phyloP scores from a whole-genome alignment of 2,329 filamentous ascomycete species.

The Fusarium staphyleae region DNA sequence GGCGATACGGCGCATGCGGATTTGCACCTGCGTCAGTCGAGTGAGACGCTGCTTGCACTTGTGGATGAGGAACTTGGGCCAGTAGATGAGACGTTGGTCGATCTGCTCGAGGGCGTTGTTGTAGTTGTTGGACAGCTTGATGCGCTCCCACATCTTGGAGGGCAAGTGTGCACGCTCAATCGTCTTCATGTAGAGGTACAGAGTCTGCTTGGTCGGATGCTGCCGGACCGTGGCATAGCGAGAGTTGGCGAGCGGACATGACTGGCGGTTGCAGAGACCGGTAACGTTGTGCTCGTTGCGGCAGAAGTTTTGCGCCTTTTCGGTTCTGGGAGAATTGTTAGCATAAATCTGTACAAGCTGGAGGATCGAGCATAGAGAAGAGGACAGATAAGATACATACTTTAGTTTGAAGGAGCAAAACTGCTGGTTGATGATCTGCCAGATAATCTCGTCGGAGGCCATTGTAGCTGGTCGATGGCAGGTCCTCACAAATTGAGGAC shows the following conservation, averaged over 20 bases:
- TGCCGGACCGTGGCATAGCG: slow-evolving; percentile 91
- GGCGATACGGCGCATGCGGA: slow-evolving; percentile 78
- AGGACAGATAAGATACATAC: slow-evolving; percentile 52
- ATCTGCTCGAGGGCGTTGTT: slow-evolving; percentile 86
- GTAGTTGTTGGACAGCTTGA: slow-evolving; percentile 91
- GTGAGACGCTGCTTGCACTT: slow-evolving; percentile 98
- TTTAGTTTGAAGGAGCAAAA: slow-evolving; percentile 97
- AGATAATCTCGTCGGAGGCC: slow-evolving; percentile 96
- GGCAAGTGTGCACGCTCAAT: slow-evolving; percentile 88
- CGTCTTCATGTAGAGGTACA: slow-evolving; percentile 98
- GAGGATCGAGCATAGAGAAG: neutral
- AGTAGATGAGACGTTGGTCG: slow-evolving; percentile 87
- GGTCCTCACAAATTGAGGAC: neutral
- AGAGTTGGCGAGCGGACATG: slow-evolving; percentile 88
- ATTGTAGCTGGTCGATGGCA: slow-evolving; percentile 52
- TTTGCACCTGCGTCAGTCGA: slow-evolving; percentile 88
- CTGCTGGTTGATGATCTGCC: slow-evolving; percentile 95
- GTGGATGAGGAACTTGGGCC: slow-evolving; percentile 90
- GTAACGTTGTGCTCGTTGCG: slow-evolving; percentile 92
- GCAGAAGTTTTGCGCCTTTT: slow-evolving; percentile 91
- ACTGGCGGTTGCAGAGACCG: slow-evolving; percentile 84
- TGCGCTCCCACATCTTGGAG: slow-evolving; percentile 91
- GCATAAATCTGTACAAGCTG: slow-evolving; percentile 2
- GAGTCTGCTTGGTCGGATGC: slow-evolving; percentile 77
- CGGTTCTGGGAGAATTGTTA: slow-evolving; percentile 64